Evolutionary conservation across 129 eudicot genomes (phyloP), one percentile per base, ranked within the genome.

Genomic region (Pulicaria dysenterica): DNA sequence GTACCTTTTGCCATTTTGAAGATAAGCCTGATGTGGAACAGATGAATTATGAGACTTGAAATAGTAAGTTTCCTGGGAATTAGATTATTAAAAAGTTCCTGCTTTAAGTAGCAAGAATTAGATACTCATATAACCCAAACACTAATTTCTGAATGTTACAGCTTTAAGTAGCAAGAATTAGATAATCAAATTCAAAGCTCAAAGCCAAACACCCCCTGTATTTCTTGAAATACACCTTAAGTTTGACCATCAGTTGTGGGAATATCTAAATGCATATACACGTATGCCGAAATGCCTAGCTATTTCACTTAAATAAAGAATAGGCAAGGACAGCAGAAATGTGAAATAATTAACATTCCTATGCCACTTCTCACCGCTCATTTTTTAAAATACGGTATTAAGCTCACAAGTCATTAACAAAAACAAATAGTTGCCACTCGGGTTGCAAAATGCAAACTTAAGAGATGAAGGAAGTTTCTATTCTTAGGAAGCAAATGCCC

Each of bases 1-100:
- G 89, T 80, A 46, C 95, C 83, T 83, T 90, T 87, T 72, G 96
- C 95, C 96, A 90, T 90, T 72, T 55, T 62, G 7, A 43, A 41
- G n/a, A 62, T 70, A 50, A 62, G 44, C 77, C 82, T 78, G 77
- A 51, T 38, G 46, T 41, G 31, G 31, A 61, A 77, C 9, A 77
- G 39, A 60, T 13, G 11, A 11, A 31, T 61, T 34, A 47, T 50
- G 39, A 61, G 72, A 77, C 55, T 70, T 51, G 38, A 57, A 9
- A 42, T 19, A 47, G 31, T 31, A 51, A 61, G 57, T 8, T 34
- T 53, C 43, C 8, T 13, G 6, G 57, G 9, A 24, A 60, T 15
- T 14, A 40, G 11, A 24, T n/a, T 67, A 40, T 51, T 37, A 9
- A 65, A 37, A 34, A 3, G 31, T 1, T 24, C 31, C 31, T n/a